Base-by-base conservation (phyloP, 495 filamentous ascomycete genomes). In the Chlorociboria aeruginascens region DNA sequence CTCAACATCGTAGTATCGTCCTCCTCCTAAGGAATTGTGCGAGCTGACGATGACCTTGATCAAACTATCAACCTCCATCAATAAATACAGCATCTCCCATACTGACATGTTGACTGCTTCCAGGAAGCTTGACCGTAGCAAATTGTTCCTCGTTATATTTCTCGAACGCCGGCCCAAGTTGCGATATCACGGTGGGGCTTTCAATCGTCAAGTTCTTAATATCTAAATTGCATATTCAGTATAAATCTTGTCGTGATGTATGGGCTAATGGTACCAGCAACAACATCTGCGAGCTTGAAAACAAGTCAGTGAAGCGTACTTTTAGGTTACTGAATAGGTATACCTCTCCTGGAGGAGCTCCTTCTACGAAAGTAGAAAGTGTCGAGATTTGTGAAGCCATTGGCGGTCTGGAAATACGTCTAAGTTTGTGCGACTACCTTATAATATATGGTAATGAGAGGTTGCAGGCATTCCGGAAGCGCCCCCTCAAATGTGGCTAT, bases 341-440 rank as follows among this genome's bases (percentile, higher is more conserved):
- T 78, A 96, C 92, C 85, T 99, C 93, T 69, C 93, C 93, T 30
- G 93, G 93, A 37, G 92, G 92, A 59, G 92, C 87, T 63, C 87
- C 86, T 66, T 96, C 80, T 52, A 99, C 81, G 65, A 97, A 99
- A 4, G 86, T 82, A 51, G 87, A 85, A 68, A 29, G 83, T 80
- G 48, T 81, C 77, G 50, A 81, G 40, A 31, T 56, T 47, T 11
- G 57, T 10, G 57, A 56, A 40, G 46, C 42, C 56, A 59, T 59
- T 38, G 10, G 12, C 30, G 32, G 32, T 48, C 13, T 6, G 17
- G 8, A 25, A 29, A 37, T 9, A 9, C 14, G 13, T 39, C 33
- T 3, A 32, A 34, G 33, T 40, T 45, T 39, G 32, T 36, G 40
- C 32, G 10, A 45, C 25, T 40, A 39, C 48, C 41, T 29, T 31